Percentiles rank a stretch among this genome's conserved stretches.
Conservation (phyloP, 306 rosid genomes). For the Trifolium fragiferum region DNA sequence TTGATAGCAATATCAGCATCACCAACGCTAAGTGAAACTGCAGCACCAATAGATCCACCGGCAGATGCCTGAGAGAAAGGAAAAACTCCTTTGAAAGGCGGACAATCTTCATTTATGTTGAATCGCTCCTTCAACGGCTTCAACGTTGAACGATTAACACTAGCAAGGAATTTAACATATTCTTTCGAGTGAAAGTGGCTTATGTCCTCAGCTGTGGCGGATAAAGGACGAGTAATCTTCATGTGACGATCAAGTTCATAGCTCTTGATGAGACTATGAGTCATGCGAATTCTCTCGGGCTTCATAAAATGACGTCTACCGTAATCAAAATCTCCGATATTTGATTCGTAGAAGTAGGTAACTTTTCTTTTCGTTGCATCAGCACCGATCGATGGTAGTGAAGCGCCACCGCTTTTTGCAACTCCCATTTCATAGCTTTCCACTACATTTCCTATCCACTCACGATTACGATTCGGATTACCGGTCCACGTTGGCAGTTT, state of each 20-base stretch:
- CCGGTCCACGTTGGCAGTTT: too few relatives aligned
- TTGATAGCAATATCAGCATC: too few relatives aligned
- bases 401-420: too few relatives aligned
- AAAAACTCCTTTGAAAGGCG: slow-evolving; percentile 72
- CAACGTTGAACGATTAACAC: background rate
- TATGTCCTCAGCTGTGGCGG: too few relatives aligned
- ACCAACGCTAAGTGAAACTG: slow-evolving; percentile 59
- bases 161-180: too few relatives aligned
- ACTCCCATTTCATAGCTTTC: too few relatives aligned
- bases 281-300: slow-evolving; percentile 79
- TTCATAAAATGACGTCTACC: slow-evolving; percentile 83
- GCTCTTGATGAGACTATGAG: slow-evolving; percentile 70
- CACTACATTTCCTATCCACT: too few relatives aligned
- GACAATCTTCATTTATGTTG: slow-evolving; percentile 79
- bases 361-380: too few relatives aligned
- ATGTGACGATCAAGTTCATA: slow-evolving; percentile 69
- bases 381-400: too few relatives aligned
- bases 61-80: slow-evolving; percentile 70
- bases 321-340: slow-evolving; percentile 72
- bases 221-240: too few relatives aligned
- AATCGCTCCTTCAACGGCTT: slow-evolving; percentile 46
- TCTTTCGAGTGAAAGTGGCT: too few relatives aligned
- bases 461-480: too few relatives aligned
- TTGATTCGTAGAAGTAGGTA: slow-evolving; percentile 81
- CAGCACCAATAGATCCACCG: slow-evolving; percentile 80